Percentiles rank a stretch among this genome's conserved stretches.
Conservation (phyloP, 768 basidiomycete genomes). For the Leccinum broughii region DNA sequence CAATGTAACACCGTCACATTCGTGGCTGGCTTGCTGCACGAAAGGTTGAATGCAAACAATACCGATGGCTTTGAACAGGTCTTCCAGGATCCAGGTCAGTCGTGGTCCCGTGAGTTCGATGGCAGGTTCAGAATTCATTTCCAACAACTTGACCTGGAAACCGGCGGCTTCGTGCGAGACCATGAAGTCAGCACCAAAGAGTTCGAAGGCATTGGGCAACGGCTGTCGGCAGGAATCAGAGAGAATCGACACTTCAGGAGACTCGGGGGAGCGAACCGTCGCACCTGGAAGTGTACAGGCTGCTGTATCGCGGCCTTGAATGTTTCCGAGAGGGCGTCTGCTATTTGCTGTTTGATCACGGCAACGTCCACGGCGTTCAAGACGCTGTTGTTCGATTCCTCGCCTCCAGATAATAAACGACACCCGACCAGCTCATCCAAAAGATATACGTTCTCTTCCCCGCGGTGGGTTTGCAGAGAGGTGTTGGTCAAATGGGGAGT, state of each 20-base stretch:
- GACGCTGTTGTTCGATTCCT: constrained; percentile 23
- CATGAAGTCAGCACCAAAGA: constrained; percentile 93
- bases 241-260: no score
- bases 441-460: constrained; percentile 72
- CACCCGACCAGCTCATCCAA: constrained; percentile 79
- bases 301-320: constrained; percentile 84
- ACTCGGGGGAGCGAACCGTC: constrained; percentile 6
- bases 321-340: constrained; percentile 68
- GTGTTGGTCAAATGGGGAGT: constrained; percentile 89
- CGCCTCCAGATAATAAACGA: constrained; percentile 43
- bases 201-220: constrained; percentile 89
- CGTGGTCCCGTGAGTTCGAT: constrained; percentile 90
- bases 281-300: constrained; percentile 83
- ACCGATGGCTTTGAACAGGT: constrained; percentile 73
- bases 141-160: constrained; percentile 74
- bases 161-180: constrained; percentile 47
- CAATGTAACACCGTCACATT: constrained; percentile 37
- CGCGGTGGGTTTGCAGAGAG: constrained; percentile 69
- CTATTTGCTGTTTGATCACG: constrained; percentile 60
- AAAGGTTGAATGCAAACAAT: constrained; percentile 73
- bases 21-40: constrained; percentile 5
- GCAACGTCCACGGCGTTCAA: constrained; percentile 40
- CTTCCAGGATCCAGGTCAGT: constrained; percentile 76
- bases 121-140: constrained; percentile 95
- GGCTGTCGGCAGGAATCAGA: constrained; percentile 46